phyloP scores from a whole-genome alignment of 176 grass and related monocot species.

The Sorghum bicolor region DNA sequence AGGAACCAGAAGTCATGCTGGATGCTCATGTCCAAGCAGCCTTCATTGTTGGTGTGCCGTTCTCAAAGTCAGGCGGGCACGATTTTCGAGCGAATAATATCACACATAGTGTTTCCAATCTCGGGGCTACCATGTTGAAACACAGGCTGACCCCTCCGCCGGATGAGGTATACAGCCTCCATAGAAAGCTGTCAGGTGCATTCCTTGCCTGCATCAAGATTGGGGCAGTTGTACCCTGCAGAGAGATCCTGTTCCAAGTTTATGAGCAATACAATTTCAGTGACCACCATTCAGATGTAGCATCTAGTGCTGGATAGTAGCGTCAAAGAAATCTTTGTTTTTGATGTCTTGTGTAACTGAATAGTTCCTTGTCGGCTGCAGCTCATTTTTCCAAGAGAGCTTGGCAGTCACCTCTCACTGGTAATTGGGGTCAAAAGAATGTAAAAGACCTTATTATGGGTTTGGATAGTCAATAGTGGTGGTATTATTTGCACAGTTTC shows the following conservation, averaged over 20 bases:
- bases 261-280: slow-evolving; percentile 62
- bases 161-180: slow-evolving; percentile 88
- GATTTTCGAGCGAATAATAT: slow-evolving; percentile 81
- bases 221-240: slow-evolving; percentile 79
- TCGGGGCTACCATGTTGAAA: slow-evolving; percentile 90
- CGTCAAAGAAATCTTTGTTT: neutral
- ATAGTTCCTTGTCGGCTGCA: slow-evolving; percentile 7
- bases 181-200: slow-evolving; percentile 91
- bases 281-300: slow-evolving; percentile 29
- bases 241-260: slow-evolving; percentile 67
- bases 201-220: slow-evolving; percentile 96
- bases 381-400: slow-evolving; percentile 51
- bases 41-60: slow-evolving; percentile 82
- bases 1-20: slow-evolving; percentile 80
- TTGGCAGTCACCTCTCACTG: neutral
- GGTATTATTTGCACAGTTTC: neutral
- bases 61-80: slow-evolving; percentile 63
- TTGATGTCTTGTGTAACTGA: neutral
- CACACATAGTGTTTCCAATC: slow-evolving; percentile 70
- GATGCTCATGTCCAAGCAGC: slow-evolving; percentile 88
- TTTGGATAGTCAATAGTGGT: neutral
- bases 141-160: slow-evolving; percentile 86
- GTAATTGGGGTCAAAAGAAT: neutral
- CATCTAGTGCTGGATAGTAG: slow-evolving; percentile 43
- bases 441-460: neutral